Evolutionary conservation across 768 basidiomycete species (phyloP), one percentile per base, ranked within the genome.

Genomic region (Suillus decipiens): DNA sequence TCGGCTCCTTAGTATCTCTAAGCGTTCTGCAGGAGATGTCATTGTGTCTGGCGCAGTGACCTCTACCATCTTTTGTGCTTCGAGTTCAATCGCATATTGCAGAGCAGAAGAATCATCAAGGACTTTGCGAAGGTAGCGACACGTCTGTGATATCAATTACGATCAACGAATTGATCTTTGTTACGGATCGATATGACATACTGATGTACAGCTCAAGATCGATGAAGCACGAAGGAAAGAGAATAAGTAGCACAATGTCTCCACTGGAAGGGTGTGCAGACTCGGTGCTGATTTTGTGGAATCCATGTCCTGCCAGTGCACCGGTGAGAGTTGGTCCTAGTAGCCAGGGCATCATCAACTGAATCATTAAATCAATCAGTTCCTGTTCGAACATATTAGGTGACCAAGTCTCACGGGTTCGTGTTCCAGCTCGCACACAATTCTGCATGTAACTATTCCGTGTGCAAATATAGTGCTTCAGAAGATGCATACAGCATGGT

Each of bases 81-180:
- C 51, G 33, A 53, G 51, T 34, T 53, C 51, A 53, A 53, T 53
- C 51, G 11, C 19, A 53, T 53, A 53, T 19, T 53, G 51, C 51
- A 53, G 51, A 34, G 51, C 33, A 7, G 51, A 53, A 11, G 51
- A 53, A 6, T 33, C 11, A 34, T 53, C 51, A 33, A 53, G 51
- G 51, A 33, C 51, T 53, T 53, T 53, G 34, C 33, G 51, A 34
- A 53, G 51, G 51, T 53, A 53, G 31, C 51, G 51, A 34, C 51
- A 53, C 11, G 51, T 53, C 51, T 53, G 31, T 33, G 19, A 31
- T 34, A 53, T 34, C 33, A 34, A 53, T 11, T n/a, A 53, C 19
- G 33, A 34, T 53, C 51, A 53, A 33, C n/a, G 51, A 11, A 12
- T 33, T 11, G 33, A 53, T 34, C 51, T 3, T 53, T 34, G 51